Conservation (phyloP, 106 monocot species). For the Dioscorea dumetorum region DNA sequence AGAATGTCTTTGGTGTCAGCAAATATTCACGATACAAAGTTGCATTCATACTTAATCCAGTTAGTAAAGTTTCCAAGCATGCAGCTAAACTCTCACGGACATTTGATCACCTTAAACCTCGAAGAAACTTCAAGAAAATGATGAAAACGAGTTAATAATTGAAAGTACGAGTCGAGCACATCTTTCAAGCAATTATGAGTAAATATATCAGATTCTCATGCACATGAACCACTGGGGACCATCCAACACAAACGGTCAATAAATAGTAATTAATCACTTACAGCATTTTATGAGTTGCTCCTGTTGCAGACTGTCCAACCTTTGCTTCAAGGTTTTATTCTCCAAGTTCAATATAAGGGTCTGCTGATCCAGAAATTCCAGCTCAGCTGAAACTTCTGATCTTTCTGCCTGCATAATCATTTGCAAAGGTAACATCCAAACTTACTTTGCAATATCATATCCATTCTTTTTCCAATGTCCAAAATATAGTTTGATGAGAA, state of each 20-base stretch:
- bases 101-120: too few relatives aligned
- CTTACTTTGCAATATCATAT: not conserved
- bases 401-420: conserved; percentile 41
- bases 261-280: conserved; percentile 18
- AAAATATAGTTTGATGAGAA: not conserved
- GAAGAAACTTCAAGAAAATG: too few relatives aligned
- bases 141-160: too few relatives aligned
- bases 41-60: too few relatives aligned
- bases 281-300: conserved; percentile 72
- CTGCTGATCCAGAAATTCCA: conserved; percentile 70
- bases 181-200: too few relatives aligned
- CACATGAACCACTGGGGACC: too few relatives aligned
- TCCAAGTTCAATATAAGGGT: conserved; percentile 87
- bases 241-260: not conserved
- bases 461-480: not conserved
- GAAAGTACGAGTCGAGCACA: too few relatives aligned
- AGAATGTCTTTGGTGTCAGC: too few relatives aligned
- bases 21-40: too few relatives aligned
- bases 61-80: too few relatives aligned
- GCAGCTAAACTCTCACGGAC: too few relatives aligned
- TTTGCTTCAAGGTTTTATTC: conserved; percentile 74
- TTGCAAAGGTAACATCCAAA: not conserved
- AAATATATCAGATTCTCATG: too few relatives aligned
- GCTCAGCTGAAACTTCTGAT: conserved; percentile 60
- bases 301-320: conserved; percentile 68